Base-by-base conservation (phyloP, 2,329 filamentous ascomycete species). In the Colletotrichum navitas region DNA sequence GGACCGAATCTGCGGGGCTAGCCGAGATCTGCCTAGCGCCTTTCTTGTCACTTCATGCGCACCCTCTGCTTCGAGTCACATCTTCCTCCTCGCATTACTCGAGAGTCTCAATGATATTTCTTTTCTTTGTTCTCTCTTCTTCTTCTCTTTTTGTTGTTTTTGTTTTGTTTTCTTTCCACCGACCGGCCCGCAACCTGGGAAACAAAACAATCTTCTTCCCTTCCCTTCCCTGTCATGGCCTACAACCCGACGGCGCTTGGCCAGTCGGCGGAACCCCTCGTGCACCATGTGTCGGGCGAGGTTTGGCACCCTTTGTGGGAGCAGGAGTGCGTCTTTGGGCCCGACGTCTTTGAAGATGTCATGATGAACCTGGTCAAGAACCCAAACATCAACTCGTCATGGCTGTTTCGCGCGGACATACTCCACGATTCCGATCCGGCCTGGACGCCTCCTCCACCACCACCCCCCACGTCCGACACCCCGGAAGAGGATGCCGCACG, bases 341-440 rank as follows among this genome's bases (percentile, higher is more conserved):
- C 90, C 1, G 83, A 86, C 39, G 83, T 89, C 66, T 95, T 94
- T 78, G 81, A 85, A 71, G 80, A 86, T 51, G 90, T 93, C 61
- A 93, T 94, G 89, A 82, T 90, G 75, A 94, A 95, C 76, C 84
- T 95, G 68, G 88, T 95, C 74, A 88, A 87, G 75, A 95, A 95
- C 76, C 93, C 93, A 0, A 95, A 96, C 75, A 85, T 94, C 80
- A 94, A 94, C 74, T 93, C 92, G 0, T 90, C 87, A 21, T 93
- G 92, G 86, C 85, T 96, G 1, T 93, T 94, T 76, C 89, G 93
- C 39, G 93, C 93, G 58, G 93, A 96, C 76, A 90, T 95, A 34
- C 85, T 93, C 34, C 86, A 89, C 69, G 87, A 91, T 74, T 68
- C 58, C 83, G 83, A 80, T 74, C 77, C 78, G 47, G 72, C 73